phyloP scores from a whole-genome alignment of 2,329 filamentous ascomycete genomes.

The Didymella keratinophila region DNA sequence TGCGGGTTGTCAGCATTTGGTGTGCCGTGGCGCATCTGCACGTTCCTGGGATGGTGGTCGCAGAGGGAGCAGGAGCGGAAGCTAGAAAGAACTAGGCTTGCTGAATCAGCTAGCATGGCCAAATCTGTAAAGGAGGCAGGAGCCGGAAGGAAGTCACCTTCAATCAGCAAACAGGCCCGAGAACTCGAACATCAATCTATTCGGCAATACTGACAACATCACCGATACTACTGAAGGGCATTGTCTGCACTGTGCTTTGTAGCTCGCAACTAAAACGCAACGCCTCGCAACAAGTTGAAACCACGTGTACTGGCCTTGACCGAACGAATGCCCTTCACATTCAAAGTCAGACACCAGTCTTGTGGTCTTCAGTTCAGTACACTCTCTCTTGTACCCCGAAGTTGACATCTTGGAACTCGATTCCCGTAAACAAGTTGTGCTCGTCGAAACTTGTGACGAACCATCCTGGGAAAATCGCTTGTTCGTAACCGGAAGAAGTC shows the following conservation, averaged over 20 bases:
- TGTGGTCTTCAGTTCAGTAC: background rate
- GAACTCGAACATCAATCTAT: background rate
- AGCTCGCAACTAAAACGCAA: background rate
- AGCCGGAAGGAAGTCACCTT: background rate
- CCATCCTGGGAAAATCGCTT: constrained; percentile 15
- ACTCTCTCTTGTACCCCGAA: background rate
- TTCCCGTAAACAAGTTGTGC: constrained; percentile 16
- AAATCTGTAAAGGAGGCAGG: background rate
- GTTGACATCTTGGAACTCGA: background rate
- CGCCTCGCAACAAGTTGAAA: background rate
- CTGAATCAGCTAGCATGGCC: background rate
- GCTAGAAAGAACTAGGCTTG: background rate
- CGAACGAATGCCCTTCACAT: background rate
- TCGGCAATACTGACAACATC: background rate
- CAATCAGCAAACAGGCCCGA: background rate
- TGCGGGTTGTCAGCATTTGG: background rate
- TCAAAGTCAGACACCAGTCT: background rate
- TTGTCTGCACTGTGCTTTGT: background rate
- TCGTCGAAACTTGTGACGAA: constrained; percentile 31
- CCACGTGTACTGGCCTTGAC: background rate
- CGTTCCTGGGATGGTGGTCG: background rate
- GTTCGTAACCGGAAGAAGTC: background rate
- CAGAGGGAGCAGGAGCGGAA: background rate
- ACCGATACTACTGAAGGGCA: background rate
- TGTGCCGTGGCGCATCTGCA: background rate